Conservation (phyloP, 345 rosid species). For the Gossypium thurberi region DNA sequence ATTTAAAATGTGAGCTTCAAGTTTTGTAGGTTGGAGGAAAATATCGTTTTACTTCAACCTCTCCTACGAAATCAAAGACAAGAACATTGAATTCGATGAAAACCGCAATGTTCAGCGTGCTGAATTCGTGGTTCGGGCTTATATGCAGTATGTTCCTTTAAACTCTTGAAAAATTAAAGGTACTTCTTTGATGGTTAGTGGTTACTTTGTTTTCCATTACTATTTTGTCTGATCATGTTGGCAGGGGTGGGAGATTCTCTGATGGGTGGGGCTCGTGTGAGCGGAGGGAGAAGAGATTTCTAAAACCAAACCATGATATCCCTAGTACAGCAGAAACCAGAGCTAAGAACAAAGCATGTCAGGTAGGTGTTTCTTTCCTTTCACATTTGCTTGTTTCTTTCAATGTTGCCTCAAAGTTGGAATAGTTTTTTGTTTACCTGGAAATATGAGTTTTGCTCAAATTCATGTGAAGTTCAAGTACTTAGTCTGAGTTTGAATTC, state of each 20-base stretch:
- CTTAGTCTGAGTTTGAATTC: neutral
- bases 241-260: slow-evolving; percentile 52
- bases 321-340: slow-evolving; percentile 95
- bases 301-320: slow-evolving; percentile 81
- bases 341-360: slow-evolving; percentile 92
- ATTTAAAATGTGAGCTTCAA: neutral
- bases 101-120: slow-evolving; percentile 88
- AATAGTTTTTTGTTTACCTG: neutral
- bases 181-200: neutral
- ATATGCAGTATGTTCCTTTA: slow-evolving; percentile 67
- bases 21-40: slow-evolving; percentile 84
- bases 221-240: neutral
- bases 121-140: slow-evolving; percentile 76
- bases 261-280: slow-evolving; percentile 99
- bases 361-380: slow-evolving; percentile 32
- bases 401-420: neutral
- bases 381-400: neutral
- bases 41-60: slow-evolving; percentile 87
- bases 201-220: neutral
- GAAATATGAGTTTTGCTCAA: neutral
- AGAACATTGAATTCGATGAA: slow-evolving; percentile 83
- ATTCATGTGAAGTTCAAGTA: neutral
- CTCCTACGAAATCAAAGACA: slow-evolving; percentile 83
- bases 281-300: slow-evolving; percentile 74
- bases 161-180: neutral